Evolutionary conservation across 1,139 yeast genomes (phyloP).

Genomic region (Debaryomyces nepalensis): DNA sequence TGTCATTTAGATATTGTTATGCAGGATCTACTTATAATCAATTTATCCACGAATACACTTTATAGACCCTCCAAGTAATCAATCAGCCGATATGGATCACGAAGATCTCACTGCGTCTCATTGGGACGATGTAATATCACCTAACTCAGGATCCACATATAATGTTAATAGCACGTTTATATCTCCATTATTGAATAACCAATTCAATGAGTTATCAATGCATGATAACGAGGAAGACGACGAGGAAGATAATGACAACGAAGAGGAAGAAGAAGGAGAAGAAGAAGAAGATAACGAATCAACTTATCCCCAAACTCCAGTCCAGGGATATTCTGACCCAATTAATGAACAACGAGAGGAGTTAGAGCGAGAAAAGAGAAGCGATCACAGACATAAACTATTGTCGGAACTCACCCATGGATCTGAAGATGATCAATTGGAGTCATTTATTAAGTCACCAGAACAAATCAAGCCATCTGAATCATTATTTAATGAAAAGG

Average conservation of each 20-base stretch:
- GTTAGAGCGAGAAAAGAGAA: constrained; percentile 38
- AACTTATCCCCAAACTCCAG: background rate
- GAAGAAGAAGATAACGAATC: constrained; percentile 9
- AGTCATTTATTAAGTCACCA: constrained; percentile 28
- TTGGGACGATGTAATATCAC: constrained; percentile 42
- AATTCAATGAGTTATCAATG: constrained; percentile 31
- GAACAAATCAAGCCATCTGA: constrained; percentile 26
- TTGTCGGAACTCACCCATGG: constrained; percentile 43
- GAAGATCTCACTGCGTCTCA: constrained; percentile 43
- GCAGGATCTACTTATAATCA: constrained; percentile 1
- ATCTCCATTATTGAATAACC: constrained; percentile 28
- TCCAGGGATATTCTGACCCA: constrained; percentile 23
- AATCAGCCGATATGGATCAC: constrained; percentile 29
- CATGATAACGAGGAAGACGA: constrained; percentile 26
- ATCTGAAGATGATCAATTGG: constrained; percentile 31
- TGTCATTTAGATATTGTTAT: too few species aligned
- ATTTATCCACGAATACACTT: constrained; percentile 3
- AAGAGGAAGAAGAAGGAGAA: constrained; percentile 16
- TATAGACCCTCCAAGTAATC: constrained; percentile 1
- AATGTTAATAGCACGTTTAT: constrained; percentile 16
- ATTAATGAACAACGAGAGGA: constrained; percentile 40
- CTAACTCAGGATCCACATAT: constrained; percentile 20
- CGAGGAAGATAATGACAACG: constrained; percentile 27
- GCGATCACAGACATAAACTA: constrained; percentile 41
- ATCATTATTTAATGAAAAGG: constrained; percentile 41